Conservation (phyloP, 257 asterid genomes). For the Hygrophila difformis region DNA sequence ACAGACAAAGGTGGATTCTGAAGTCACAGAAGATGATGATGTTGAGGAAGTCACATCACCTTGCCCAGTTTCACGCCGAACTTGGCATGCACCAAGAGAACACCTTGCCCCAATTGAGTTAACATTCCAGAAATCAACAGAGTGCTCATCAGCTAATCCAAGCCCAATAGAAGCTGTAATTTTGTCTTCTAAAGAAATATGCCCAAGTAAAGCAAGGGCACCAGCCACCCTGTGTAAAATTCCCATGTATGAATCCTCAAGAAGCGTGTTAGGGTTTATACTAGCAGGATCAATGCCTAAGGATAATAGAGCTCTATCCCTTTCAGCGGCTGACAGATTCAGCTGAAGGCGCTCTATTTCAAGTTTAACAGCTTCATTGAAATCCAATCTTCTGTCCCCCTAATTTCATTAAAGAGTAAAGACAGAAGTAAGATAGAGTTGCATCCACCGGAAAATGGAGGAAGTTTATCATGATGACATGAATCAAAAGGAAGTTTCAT, state of each 20-base stretch:
- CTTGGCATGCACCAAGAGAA: slow-evolving; percentile 69
- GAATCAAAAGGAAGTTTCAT: slow-evolving; percentile 6
- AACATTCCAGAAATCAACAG: slow-evolving; percentile 87
- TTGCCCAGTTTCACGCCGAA: slow-evolving; percentile 57
- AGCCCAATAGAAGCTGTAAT: slow-evolving; percentile 77
- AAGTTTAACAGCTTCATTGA: slow-evolving; percentile 80
- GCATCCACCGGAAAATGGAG: slow-evolving; percentile 10
- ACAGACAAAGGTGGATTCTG: slow-evolving; percentile 45
- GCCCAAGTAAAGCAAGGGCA: slow-evolving; percentile 77
- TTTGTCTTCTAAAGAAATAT: slow-evolving; percentile 77
- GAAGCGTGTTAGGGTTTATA: slow-evolving; percentile 73
- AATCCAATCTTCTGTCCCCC: slow-evolving; percentile 68
- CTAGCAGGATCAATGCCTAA: slow-evolving; percentile 92
- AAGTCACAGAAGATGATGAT: slow-evolving; percentile 31
- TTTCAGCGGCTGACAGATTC: slow-evolving; percentile 91
- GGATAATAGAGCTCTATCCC: slow-evolving; percentile 87
- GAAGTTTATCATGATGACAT: slow-evolving; percentile 3
- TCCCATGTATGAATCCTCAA: slow-evolving; percentile 66
- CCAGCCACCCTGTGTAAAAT: slow-evolving; percentile 58
- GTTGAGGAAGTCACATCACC: slow-evolving; percentile 25
- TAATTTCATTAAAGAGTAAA: slow-evolving; percentile 19
- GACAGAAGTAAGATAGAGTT: slow-evolving; percentile 9
- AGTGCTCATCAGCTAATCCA: slow-evolving; percentile 39
- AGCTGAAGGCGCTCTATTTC: slow-evolving; percentile 77
- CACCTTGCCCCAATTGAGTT: slow-evolving; percentile 59